Evolutionary conservation across 106 monocot genomes (phyloP).

Genomic region (Platanthera guangdongensis): DNA sequence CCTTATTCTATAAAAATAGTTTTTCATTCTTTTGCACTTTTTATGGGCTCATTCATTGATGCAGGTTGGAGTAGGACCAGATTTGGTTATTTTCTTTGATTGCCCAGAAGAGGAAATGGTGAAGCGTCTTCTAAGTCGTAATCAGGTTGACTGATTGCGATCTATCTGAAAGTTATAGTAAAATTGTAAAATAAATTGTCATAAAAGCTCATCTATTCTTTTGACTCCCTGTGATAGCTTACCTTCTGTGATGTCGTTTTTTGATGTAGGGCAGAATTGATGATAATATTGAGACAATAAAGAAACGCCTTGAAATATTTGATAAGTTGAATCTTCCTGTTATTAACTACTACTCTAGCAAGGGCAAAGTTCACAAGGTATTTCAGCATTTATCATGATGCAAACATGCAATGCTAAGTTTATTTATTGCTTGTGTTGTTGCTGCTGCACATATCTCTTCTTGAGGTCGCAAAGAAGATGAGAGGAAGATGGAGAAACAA

Average conservation of each 20-base stretch:
- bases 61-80: slow-evolving; percentile 78
- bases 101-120: slow-evolving; percentile 94
- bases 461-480: not conserved
- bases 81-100: slow-evolving; percentile 84
- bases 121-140: slow-evolving; percentile 76
- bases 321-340: slow-evolving; percentile 70
- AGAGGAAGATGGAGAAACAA: too few relatives aligned
- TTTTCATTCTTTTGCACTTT: not conserved
- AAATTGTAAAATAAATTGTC: not conserved
- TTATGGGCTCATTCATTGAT: slow-evolving; percentile 5
- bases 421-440: not conserved
- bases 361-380: slow-evolving; percentile 90
- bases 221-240: not conserved
- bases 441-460: not conserved
- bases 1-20: not conserved
- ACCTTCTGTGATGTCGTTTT: not conserved
- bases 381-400: not conserved
- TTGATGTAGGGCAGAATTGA: slow-evolving; percentile 73
- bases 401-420: not conserved
- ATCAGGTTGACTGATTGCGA: slow-evolving; percentile 45
- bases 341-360: slow-evolving; percentile 61
- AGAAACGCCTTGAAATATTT: slow-evolving; percentile 81
- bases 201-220: not conserved
- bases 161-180: not conserved
- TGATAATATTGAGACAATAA: slow-evolving; percentile 89